These are phyloP conservation scores for Candida sonorensis DNA, from an alignment of 805 yeast species.

Conservation along the genomic window DNA sequence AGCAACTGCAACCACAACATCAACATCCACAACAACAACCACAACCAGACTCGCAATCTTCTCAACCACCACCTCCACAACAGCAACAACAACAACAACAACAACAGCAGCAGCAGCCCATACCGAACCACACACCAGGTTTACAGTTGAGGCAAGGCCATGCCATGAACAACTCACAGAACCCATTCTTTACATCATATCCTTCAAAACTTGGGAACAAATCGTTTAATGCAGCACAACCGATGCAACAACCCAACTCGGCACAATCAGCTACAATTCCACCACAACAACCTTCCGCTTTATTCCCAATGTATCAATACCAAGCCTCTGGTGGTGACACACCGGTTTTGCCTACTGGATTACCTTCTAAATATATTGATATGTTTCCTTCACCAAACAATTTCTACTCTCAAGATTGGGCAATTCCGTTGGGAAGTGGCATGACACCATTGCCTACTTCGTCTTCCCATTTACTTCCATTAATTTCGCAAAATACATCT, in stretches of 20 bases:
- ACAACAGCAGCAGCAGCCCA: background rate
- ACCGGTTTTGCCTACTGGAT: slow-evolving; percentile 61
- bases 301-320: slow-evolving; percentile 6
- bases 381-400: slow-evolving; percentile 78
- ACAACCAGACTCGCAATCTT: too few species aligned
- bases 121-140: too few species aligned
- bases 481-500: slow-evolving; percentile 4
- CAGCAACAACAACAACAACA: slow-evolving; percentile 1
- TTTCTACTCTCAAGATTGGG: slow-evolving; percentile 58
- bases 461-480: slow-evolving; percentile 19
- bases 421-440: slow-evolving; percentile 37
- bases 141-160: too few species aligned
- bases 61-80: too few species aligned
- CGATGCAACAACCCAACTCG: slow-evolving; percentile 14
- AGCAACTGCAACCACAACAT: slow-evolving; percentile 1
- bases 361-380: slow-evolving; percentile 71
- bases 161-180: too few species aligned
- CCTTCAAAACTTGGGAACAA: background rate
- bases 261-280: slow-evolving; percentile 4
- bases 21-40: background rate
- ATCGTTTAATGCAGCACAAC: background rate
- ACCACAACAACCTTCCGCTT: slow-evolving; percentile 2
- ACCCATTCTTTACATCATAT: background rate
- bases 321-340: slow-evolving; percentile 34
- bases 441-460: slow-evolving; percentile 32